A percentile compares a stretch with the other conserved stretches of the same genome.
Evolutionary conservation across 2,329 filamentous ascomycete genomes (phyloP).

Genomic region (Fusarium liriodendri): DNA sequence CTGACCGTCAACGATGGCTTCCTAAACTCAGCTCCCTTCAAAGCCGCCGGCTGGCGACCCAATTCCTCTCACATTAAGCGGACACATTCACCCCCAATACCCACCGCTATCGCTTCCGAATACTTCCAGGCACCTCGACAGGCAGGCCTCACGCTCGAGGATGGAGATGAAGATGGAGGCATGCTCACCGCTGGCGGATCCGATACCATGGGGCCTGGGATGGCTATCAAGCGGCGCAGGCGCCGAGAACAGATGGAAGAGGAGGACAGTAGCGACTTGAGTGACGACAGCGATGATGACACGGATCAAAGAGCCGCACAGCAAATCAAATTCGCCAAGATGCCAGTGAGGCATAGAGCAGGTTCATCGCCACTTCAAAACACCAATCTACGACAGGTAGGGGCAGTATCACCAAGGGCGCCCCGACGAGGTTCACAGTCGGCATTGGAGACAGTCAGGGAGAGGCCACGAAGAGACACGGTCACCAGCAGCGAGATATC

Average conservation of each 20-base stretch:
- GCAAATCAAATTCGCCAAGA: slow-evolving; percentile 95
- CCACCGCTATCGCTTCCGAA: slow-evolving; percentile 83
- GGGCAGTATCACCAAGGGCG: slow-evolving; percentile 59
- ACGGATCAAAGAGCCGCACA: slow-evolving; percentile 81
- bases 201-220: slow-evolving; percentile 75
- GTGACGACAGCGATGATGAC: slow-evolving; percentile 86
- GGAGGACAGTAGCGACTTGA: slow-evolving; percentile 86
- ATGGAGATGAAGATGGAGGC: slow-evolving; percentile 78
- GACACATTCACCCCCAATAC: slow-evolving; percentile 87
- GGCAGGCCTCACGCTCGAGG: slow-evolving; percentile 72
- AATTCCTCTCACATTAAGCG: slow-evolving; percentile 82
- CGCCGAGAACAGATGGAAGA: slow-evolving; percentile 82
- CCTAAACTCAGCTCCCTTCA: slow-evolving; percentile 84
- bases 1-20: slow-evolving; percentile 84
- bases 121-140: slow-evolving; percentile 81
- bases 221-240: slow-evolving; percentile 73
- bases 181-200: slow-evolving; percentile 76
- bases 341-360: slow-evolving; percentile 87
- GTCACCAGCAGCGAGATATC: slow-evolving; percentile 87
- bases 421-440: slow-evolving; percentile 76
- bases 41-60: slow-evolving; percentile 82
- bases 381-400: slow-evolving; percentile 68
- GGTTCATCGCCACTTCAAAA: slow-evolving; percentile 88
- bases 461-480: slow-evolving; percentile 77
- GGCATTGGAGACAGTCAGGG: slow-evolving; percentile 75